Evolutionary conservation across 2,329 filamentous ascomycete species (phyloP), one percentile per base, ranked within the genome.

Genomic region (Calonectria fujianensis): DNA sequence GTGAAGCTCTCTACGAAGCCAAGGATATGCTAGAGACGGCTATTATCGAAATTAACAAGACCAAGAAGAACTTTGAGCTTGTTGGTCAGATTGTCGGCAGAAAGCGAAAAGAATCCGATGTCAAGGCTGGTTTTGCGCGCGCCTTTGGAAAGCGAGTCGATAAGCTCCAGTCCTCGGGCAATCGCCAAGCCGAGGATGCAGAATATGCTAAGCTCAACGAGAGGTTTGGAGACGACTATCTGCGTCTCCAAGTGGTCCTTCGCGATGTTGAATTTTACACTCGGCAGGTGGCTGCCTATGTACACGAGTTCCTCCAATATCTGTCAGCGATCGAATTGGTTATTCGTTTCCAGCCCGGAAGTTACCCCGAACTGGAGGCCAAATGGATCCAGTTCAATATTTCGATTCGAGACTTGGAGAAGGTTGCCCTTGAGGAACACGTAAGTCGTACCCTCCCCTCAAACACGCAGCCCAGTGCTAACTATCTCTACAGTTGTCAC

Each of bases 181-280:
- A 86, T 79, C 87, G 89, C 54, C 85, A 92, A 69, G 91, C 94
- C 57, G 95, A 98, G 78, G 97, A 99, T 83, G 89, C 93, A 8
- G 93, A 93, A 20, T 99, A 98, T 83, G 90, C 93, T 73, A 93
- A 94, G 77, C 87, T 97, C 35, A 93, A 96, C 74, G 95, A 98
- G 82, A 95, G 93, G 81, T 98, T 98, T 81, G 94, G 95, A 39
- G 95, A 98, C 75, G 96, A 98, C 83, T 98, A 96, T 84, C 93
- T 98, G 75, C 94, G 96, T 74, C 87, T 98, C 35, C 96, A 98
- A 82, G 94, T 99, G 50, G 95, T 98, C 52, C 92, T 97, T 81
- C 93, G 96, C 73, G 97, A 98, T 83, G 94, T 98, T n/a, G 95
- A 98, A 82, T 95, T 93, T 80, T 98, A 98, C 84, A 93, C 95